Base-by-base conservation (phyloP, 2,329 filamentous ascomycete species). In the Cercospora zeina region DNA sequence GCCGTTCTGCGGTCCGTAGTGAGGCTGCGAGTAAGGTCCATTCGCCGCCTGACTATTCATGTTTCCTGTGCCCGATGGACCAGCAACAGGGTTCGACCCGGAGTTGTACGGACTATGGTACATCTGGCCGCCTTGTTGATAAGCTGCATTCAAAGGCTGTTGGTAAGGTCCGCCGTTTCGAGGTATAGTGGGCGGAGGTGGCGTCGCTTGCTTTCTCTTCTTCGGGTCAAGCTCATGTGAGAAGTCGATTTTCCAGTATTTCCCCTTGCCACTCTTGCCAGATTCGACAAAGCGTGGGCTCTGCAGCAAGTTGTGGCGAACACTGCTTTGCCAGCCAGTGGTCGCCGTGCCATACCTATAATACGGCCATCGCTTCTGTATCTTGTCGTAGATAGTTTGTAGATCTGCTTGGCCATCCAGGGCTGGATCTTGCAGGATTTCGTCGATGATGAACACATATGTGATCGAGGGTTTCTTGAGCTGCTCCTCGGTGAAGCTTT, bases 401-500 rank as follows among this genome's bases (percentile, higher is more conserved):
- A 88, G 76, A 51, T 86, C 86, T 78, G 87, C 85, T 61, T 83
- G 80, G 19, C 77, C 82, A 30, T 77, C 77, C 37, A 84, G 81
- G n/a, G 47, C 56, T 19, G 56, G 56, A 37, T 84, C 81, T 1
- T 83, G 81, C 31, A 88, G 80, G 13, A 83, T 82, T 71, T 87
- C 85, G 67, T 87, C 85, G 58, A 88, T 85, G 45, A 88, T 79
- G 27, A 85, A 81, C 8, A 86, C 84, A 69, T 88, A 88, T 34
- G 86, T 87, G 63, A 83, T 81, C 3, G 80, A 81, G 1, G 86
- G 86, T 74, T 90, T 89, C 62, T 86, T 85, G 55, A 92, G 79
- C 75, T 92, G 87, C 70, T 92, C 89, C 36, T 88, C 85, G 1
- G 88, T 90, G 73, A 88, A 81, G 69, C 89, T 88, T 56, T 83